Base-by-base conservation (phyloP, 78 protist genomes). In the Mantamonas sphyraenae region DNA sequence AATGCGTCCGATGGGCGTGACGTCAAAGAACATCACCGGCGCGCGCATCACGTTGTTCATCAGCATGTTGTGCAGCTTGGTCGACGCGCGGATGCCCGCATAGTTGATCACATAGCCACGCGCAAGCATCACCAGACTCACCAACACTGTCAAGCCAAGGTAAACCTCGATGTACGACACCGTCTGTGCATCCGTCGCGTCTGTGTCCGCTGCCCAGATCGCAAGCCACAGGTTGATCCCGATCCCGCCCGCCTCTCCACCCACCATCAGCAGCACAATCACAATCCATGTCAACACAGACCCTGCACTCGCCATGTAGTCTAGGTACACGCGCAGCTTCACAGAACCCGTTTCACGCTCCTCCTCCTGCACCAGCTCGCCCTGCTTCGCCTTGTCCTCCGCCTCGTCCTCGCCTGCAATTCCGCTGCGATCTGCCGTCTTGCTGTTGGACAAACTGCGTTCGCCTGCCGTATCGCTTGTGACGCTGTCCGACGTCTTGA, bases 1-100 rank as follows among this genome's bases (percentile, higher is more conserved):
- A 31, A 86, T 78, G 28, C 88, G 50, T 14, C 91, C 91, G n/a
- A 59, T 0, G 26, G 89, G 85, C 24, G 59, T 84, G 24, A 73
- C 59, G 62, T 81, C 81, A 74, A 80, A 83, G 75, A 79, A 83
- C 31, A 17, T 0, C 50, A 68, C 40, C 10, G 86, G 77, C 20
- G 80, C 50, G 47, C 26, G 8, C 34, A 59, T 5, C 24, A 72
- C 45, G 50, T 22, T 7, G 39, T 12, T 2, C 28, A 61, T 1
- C 38, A 79, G 57, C 30, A 39, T 58, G 60, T 78, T 74, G 50
- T 66, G 82, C 69, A 79, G 64, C 26, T 40, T 19, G 59, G 60
- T 33, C 2, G 80, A 59, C 28, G 86, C 85, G 58, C 68, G 68
- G 57, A 80, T 57, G 12, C 82, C 53, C 12, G 53, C 53, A 47